Evolutionary conservation across 805 yeast species (phyloP).

Genomic region (Metschnikowia continentalis): DNA sequence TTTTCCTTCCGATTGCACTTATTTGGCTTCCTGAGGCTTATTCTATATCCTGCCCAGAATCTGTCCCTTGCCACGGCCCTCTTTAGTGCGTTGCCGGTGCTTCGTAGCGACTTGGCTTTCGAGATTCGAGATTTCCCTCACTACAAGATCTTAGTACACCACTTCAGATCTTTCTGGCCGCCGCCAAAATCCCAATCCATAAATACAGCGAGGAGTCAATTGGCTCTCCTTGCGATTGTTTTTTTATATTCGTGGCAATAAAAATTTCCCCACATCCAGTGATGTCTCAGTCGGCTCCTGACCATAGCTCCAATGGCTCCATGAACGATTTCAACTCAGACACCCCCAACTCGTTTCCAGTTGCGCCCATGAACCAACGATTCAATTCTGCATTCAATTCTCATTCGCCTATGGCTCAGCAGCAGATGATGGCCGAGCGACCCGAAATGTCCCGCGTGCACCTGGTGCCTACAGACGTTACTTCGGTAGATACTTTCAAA

Average conservation of each 20-base stretch:
- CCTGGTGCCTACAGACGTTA: not conserved
- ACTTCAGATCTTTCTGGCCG: not conserved
- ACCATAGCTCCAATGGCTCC: not conserved
- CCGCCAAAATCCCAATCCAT: not conserved
- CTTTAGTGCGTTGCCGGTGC: not conserved
- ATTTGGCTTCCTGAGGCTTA: not conserved
- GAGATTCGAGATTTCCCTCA: not conserved
- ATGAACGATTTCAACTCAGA: not conserved
- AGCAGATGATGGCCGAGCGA: not conserved
- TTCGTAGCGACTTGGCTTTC: not conserved
- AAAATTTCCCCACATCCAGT: not conserved
- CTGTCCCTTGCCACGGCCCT: too few relatives aligned
- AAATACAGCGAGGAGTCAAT: not conserved
- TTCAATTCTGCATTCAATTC: not conserved
- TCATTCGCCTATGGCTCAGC: constrained; percentile 1
- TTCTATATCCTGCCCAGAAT: not conserved
- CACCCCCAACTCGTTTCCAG: not conserved
- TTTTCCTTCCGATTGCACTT: not conserved
- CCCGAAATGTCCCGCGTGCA: constrained; percentile 4
- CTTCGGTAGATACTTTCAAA: not conserved
- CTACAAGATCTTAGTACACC: not conserved
- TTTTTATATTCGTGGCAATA: too few relatives aligned
- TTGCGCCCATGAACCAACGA: not conserved
- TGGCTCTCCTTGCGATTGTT: not conserved
- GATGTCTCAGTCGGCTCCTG: not conserved